These are phyloP conservation scores for Trypanosoma rangeli DNA, from an alignment of 208 protist genomes.

Conservation along the genomic window DNA sequence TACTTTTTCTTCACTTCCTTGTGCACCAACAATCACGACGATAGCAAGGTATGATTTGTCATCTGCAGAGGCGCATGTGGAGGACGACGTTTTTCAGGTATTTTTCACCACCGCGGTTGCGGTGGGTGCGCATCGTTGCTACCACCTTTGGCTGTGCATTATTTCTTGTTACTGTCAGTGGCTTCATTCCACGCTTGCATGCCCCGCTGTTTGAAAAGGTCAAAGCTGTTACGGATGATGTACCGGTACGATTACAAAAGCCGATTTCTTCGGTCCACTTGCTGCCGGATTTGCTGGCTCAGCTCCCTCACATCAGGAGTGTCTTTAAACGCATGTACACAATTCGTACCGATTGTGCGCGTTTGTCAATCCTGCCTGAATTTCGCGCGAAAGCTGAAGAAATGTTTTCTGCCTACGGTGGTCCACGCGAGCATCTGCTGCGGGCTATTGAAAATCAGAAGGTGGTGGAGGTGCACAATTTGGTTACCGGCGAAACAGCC, in stretches of 20 bases:
- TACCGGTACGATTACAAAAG: background rate
- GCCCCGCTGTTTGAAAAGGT: background rate
- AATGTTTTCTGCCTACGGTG: slow-evolving; percentile 32
- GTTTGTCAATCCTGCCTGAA: slow-evolving; percentile 6
- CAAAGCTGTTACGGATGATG: background rate
- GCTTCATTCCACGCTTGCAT: background rate
- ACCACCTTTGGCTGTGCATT: background rate
- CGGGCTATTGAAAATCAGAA: slow-evolving; percentile 24
- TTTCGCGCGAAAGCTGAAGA: slow-evolving; percentile 22
- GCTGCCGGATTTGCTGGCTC: background rate
- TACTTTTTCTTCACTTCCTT: too few species aligned
- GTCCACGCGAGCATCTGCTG: slow-evolving; percentile 10
- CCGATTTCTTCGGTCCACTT: slow-evolving; percentile 1
- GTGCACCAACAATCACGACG: too few species aligned
- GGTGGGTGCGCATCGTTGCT: background rate
- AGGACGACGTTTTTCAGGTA: background rate
- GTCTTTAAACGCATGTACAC: slow-evolving; percentile 19
- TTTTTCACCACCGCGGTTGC: background rate
- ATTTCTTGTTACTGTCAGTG: background rate
- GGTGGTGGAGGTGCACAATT: slow-evolving; percentile 30
- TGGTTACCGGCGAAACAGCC: slow-evolving; percentile 23
- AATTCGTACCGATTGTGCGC: slow-evolving; percentile 13
- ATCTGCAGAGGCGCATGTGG: too few species aligned
- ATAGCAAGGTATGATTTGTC: too few species aligned
- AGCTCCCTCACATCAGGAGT: background rate